phyloP scores from a whole-genome alignment of 2,329 filamentous ascomycete genomes.

The Arthrobotrys entomopaga region DNA sequence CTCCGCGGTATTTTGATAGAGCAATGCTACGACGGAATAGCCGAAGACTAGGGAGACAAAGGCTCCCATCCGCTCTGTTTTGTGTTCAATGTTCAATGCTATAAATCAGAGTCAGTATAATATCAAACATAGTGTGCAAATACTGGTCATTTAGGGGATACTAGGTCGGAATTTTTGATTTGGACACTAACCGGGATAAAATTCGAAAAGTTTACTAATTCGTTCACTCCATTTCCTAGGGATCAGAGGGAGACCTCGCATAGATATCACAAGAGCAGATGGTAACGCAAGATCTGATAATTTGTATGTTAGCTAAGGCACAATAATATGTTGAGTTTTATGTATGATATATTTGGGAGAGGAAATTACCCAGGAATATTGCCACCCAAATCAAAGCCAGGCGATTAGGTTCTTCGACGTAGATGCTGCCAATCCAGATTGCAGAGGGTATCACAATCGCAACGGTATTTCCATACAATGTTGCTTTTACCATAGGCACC shows the following conservation, averaged over 20 bases:
- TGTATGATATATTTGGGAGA: slow-evolving; percentile 60
- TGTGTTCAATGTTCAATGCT: slow-evolving; percentile 74
- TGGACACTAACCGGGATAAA: slow-evolving; percentile 61
- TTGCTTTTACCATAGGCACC: slow-evolving; percentile 67
- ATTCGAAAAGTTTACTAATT: slow-evolving; percentile 30
- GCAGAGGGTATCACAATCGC: slow-evolving; percentile 65
- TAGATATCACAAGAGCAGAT: slow-evolving; percentile 57
- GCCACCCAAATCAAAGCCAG: slow-evolving; percentile 70
- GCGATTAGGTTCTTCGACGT: slow-evolving; percentile 68
- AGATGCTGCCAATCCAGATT: slow-evolving; percentile 71
- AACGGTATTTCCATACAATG: slow-evolving; percentile 60
- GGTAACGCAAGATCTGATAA: slow-evolving; percentile 62
- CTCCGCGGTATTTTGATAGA: slow-evolving; percentile 68
- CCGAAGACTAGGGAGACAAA: slow-evolving; percentile 74
- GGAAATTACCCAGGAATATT: slow-evolving; percentile 65
- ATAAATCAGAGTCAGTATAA: background rate
- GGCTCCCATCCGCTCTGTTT: slow-evolving; percentile 72
- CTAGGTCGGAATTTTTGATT: background rate
- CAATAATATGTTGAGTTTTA: background rate
- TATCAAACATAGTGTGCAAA: slow-evolving; percentile 32
- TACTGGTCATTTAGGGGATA: slow-evolving; percentile 31
- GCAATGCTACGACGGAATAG: slow-evolving; percentile 71
- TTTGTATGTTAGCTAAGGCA: background rate
- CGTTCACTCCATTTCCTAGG: slow-evolving; percentile 37
- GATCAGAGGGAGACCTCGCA: slow-evolving; percentile 54